Evolutionary conservation across 495 filamentous ascomycete species (phyloP).

Genomic region (Aspergillus asperescens): DNA sequence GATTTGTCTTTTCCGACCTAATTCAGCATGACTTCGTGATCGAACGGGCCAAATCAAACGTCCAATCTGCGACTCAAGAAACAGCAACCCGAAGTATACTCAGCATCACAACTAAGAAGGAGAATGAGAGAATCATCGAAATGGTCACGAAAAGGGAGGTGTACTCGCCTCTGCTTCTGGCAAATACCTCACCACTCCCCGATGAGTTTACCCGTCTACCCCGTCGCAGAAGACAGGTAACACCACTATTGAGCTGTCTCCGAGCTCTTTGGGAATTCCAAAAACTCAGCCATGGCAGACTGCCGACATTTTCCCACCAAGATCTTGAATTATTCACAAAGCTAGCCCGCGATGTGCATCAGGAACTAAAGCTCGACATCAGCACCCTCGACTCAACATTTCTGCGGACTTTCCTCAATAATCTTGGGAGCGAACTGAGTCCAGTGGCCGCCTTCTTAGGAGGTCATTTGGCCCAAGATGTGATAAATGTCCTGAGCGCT

Average conservation of each 20-base stretch:
- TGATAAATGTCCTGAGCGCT: constrained; percentile 88
- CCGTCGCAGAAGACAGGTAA: constrained; percentile 66
- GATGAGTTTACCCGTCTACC: constrained; percentile 59
- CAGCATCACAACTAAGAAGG: constrained; percentile 63
- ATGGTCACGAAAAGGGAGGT: constrained; percentile 87
- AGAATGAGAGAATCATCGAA: constrained; percentile 69
- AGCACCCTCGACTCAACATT: constrained; percentile 73
- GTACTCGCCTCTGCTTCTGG: constrained; percentile 76
- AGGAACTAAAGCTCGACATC: constrained; percentile 67
- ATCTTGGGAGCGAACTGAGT: constrained; percentile 72
- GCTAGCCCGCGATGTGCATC: constrained; percentile 68
- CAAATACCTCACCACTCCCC: constrained; percentile 68
- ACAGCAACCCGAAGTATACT: constrained; percentile 72
- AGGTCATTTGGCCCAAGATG: constrained; percentile 87
- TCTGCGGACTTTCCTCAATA: constrained; percentile 76
- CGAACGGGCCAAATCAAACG: constrained; percentile 75
- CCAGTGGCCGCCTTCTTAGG: constrained; percentile 88
- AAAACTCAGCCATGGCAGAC: constrained; percentile 41
- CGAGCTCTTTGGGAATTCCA: constrained; percentile 80
- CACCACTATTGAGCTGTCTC: constrained; percentile 74
- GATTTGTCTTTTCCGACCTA: constrained; percentile 90
- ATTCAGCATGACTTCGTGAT: constrained; percentile 83
- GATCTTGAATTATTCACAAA: constrained; percentile 69
- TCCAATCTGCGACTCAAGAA: constrained; percentile 61
- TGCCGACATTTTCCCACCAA: constrained; percentile 52